phyloP scores from a whole-genome alignment of 768 basidiomycete genomes.

The Austroboletus eburneus region DNA sequence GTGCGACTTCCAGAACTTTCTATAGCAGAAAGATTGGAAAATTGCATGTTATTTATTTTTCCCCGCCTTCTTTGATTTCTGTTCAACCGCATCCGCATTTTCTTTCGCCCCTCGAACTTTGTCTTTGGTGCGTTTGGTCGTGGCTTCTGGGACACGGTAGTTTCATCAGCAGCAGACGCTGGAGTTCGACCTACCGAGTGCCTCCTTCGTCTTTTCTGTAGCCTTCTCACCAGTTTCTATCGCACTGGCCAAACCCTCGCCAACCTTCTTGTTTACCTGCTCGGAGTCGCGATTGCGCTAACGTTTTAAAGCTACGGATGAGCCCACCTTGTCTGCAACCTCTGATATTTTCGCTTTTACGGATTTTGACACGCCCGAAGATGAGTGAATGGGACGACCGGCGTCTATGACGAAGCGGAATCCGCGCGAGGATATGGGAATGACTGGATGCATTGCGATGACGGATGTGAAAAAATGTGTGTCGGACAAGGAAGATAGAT shows the following conservation, averaged over 20 bases:
- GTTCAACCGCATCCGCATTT: slow-evolving; percentile 2
- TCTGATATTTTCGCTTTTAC: slow-evolving; percentile 39
- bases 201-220: slow-evolving; percentile 36
- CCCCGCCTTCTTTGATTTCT: slow-evolving; percentile 11
- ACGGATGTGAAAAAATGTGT: neutral
- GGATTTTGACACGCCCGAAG: slow-evolving; percentile 31
- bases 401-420: neutral
- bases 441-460: neutral
- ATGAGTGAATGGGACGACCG: slow-evolving; percentile 28
- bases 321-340: slow-evolving; percentile 34
- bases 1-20: neutral
- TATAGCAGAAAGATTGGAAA: too few species aligned
- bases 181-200: slow-evolving; percentile 25
- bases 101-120: slow-evolving; percentile 3
- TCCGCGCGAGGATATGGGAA: neutral
- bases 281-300: neutral
- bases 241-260: slow-evolving; percentile 36
- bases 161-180: neutral
- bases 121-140: slow-evolving; percentile 1
- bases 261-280: slow-evolving; percentile 40
- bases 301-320: neutral
- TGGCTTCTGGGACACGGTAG: neutral
- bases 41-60: slow-evolving; percentile 2
- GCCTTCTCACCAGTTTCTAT: slow-evolving; percentile 41
- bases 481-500: too few species aligned